A percentile compares a stretch with the other conserved stretches of the same genome.
phyloP scores from a whole-genome alignment of 441 rosid species.

The Adansonia gregorii region DNA sequence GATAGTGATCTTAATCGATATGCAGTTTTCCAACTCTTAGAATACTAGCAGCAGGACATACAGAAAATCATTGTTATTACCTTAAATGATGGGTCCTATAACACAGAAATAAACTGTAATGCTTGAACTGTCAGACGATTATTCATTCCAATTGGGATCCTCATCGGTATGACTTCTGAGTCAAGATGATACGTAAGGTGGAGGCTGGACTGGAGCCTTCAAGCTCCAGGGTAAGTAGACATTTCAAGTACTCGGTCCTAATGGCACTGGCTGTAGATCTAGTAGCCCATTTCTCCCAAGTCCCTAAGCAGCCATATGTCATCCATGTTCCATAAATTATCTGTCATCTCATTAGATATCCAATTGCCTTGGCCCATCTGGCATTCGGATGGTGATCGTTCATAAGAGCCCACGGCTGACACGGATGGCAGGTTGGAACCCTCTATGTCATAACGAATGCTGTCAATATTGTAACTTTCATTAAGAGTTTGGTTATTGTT shows the following conservation, averaged over 20 bases:
- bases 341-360: constrained; percentile 38
- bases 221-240: not conserved
- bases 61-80: constrained; percentile 4
- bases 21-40: not conserved
- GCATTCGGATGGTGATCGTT: constrained; percentile 25
- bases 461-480: constrained; percentile 33
- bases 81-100: not conserved
- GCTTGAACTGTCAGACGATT: constrained; percentile 16
- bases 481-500: constrained; percentile 23
- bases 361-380: constrained; percentile 37
- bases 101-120: not conserved
- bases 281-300: constrained; percentile 28
- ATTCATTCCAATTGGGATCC: not conserved
- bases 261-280: constrained; percentile 18
- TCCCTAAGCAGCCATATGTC: constrained; percentile 65
- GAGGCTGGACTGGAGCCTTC: constrained; percentile 7
- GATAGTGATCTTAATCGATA: not conserved
- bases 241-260: not conserved
- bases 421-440: constrained; percentile 37
- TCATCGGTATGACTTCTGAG: constrained; percentile 18
- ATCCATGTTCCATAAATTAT: constrained; percentile 56
- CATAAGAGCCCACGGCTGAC: constrained; percentile 30
- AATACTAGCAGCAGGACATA: not conserved
- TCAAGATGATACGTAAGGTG: constrained; percentile 15
- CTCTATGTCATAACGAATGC: constrained; percentile 43